Base-by-base conservation (phyloP, 768 basidiomycete genomes). In the Leccinum boreale region DNA sequence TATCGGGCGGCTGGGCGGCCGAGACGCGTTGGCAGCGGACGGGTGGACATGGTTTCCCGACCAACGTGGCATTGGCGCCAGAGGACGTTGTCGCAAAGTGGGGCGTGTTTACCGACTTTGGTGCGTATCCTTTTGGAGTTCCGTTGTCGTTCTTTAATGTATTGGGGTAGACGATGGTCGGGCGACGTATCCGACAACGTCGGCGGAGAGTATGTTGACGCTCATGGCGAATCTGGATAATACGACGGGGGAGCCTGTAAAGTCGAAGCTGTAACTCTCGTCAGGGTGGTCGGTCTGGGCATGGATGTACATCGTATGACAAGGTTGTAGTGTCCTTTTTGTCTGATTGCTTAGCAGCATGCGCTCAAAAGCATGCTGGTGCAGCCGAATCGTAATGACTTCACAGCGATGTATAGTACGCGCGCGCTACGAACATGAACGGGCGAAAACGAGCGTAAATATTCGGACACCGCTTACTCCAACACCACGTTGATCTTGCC, bases 21-120 rank as follows among this genome's bases (percentile, higher is more conserved):
- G 85, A 94, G 72, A 87, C 90, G 31, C 81, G 96, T 57, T 99
- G 96, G 95, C 90, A 98, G 72, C 85, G 93, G 14, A 79, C 92
- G 9, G 89, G 87, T 2, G 97, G 95, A 10, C 76, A 87, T 67
- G 88, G 90, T 7, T 98, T 98, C 85, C 89, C 94, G 5, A 81
- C 87, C 35, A 87, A 87, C 69, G 80, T 80, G 58, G 78, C 81
- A 3, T 81, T 90, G 60, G 85, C 85, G 8, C 90, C 94, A 0
- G 97, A 98, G 73, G 85, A 87, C 55, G 78, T 98, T 50, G 68
- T 87, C 14, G 72, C 79, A 24, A 89, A 93, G 67, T 98, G 94
- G 95, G 78, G 81, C 47, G 73, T 77, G 52, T 90, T 98, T 71
- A 96, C 91, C 24, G 78, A 84, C 70, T 99, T 98, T 68, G 80